These are phyloP conservation scores for Penicillium hordei DNA, from an alignment of 2,329 filamentous ascomycete genomes.

Conservation along the genomic window DNA sequence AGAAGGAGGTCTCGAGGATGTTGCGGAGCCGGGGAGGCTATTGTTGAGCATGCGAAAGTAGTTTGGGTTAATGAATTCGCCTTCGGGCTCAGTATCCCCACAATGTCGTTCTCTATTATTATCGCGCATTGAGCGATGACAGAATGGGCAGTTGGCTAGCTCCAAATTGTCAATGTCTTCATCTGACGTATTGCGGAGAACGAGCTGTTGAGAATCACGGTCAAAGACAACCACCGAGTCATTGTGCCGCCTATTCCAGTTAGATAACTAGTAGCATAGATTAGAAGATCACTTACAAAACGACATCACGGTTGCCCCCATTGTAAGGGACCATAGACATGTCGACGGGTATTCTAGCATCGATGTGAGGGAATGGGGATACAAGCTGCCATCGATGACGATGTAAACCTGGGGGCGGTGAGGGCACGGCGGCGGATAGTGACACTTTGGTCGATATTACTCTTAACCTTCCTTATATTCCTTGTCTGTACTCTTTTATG, in stretches of 20 bases:
- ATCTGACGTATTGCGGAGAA: conserved; percentile 65
- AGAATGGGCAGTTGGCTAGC: conserved; percentile 79
- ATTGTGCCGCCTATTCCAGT: conserved; percentile 71
- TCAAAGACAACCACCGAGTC: conserved; percentile 92
- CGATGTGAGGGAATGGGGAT: conserved; percentile 5
- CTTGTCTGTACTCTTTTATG: neutral
- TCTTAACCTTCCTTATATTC: neutral
- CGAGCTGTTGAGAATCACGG: conserved; percentile 77
- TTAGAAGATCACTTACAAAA: conserved; percentile 40
- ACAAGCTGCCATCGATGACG: conserved; percentile 6
- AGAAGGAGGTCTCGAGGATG: conserved; percentile 48
- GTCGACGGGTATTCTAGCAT: conserved; percentile 36
- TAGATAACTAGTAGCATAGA: conserved; percentile 9
- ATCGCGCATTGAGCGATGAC: conserved; percentile 69
- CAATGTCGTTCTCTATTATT: conserved; percentile 43
- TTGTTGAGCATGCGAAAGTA: conserved; percentile 92
- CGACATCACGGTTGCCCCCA: conserved; percentile 45
- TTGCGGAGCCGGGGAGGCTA: conserved; percentile 53
- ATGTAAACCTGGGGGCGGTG: conserved; percentile 9
- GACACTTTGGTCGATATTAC: neutral
- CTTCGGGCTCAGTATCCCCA: conserved; percentile 38
- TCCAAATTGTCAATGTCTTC: conserved; percentile 53
- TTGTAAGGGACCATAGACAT: conserved; percentile 48
- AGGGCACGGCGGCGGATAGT: neutral
- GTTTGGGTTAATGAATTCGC: conserved; percentile 80